Conservation (phyloP, 331 rosid genomes). For the Pyracantha coccinea region DNA sequence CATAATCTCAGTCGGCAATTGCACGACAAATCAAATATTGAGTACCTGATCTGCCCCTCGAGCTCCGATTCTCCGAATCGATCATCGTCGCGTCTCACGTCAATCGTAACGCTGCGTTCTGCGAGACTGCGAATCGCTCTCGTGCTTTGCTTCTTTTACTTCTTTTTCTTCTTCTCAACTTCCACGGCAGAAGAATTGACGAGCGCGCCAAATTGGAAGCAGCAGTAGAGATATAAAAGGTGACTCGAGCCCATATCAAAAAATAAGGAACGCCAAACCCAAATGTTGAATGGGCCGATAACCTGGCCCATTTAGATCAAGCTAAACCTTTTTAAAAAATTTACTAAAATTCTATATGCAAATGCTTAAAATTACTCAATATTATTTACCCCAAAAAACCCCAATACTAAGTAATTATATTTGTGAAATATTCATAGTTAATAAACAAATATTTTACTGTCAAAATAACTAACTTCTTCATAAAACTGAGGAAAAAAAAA, state of each 20-base stretch:
- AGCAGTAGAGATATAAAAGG: not conserved
- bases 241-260: not conserved
- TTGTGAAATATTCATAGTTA: too few relatives aligned
- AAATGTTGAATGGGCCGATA: not conserved
- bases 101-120: not conserved
- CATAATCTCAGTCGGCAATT: not conserved
- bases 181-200: not conserved
- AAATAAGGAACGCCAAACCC: not conserved
- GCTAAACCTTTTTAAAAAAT: not conserved
- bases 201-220: not conserved
- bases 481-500: too few relatives aligned
- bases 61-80: not conserved
- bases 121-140: not conserved
- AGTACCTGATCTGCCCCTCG: not conserved
- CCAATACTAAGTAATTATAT: too few relatives aligned
- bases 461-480: too few relatives aligned
- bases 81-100: too few relatives aligned
- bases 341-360: too few relatives aligned
- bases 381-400: too few relatives aligned
- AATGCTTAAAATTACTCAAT: too few relatives aligned
- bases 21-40: not conserved
- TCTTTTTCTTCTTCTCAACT: not conserved
- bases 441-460: too few relatives aligned
- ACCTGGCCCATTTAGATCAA: not conserved
- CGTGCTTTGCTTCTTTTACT: not conserved